Evolutionary conservation across 148 eudicot species (phyloP).

Genomic region (Limonium bicolor): DNA sequence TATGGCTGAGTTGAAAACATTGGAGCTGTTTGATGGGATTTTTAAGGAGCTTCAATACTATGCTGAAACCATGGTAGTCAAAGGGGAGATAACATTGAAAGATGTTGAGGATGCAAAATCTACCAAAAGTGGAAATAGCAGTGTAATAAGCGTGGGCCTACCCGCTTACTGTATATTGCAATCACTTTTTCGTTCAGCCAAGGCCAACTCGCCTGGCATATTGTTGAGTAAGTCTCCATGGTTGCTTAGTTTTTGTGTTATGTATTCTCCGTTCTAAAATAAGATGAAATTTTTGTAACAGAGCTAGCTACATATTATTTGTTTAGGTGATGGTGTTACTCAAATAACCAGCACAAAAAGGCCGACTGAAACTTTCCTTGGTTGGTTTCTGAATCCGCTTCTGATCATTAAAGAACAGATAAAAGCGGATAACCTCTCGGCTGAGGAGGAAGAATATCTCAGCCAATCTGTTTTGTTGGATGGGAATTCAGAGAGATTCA

Average conservation of each 20-base stretch:
- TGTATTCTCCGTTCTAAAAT: neutral
- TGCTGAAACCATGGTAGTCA: slow-evolving; percentile 50
- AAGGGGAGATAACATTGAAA: slow-evolving; percentile 47
- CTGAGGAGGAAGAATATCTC: slow-evolving; percentile 52
- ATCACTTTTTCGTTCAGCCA: slow-evolving; percentile 60
- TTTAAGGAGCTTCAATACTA: slow-evolving; percentile 40
- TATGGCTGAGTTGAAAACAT: slow-evolving; percentile 59
- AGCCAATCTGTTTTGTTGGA: slow-evolving; percentile 46
- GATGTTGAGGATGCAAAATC: slow-evolving; percentile 74
- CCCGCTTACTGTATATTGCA: slow-evolving; percentile 71
- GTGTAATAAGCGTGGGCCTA: slow-evolving; percentile 55
- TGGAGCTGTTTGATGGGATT: slow-evolving; percentile 61
- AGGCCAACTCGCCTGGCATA: slow-evolving; percentile 52
- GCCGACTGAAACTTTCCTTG: slow-evolving; percentile 66
- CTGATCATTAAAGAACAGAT: slow-evolving; percentile 83
- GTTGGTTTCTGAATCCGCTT: slow-evolving; percentile 84
- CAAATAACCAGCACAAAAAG: slow-evolving; percentile 70
- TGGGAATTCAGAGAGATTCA: slow-evolving; percentile 41
- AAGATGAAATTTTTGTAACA: too few species aligned
- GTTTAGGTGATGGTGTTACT: slow-evolving; percentile 51
- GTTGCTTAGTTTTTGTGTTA: neutral
- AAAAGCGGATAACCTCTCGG: slow-evolving; percentile 62
- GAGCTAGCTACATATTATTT: neutral
- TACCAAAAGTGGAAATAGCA: slow-evolving; percentile 30
- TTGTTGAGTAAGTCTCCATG: slow-evolving; percentile 39